A percentile compares a stretch with the other conserved stretches of the same genome.
phyloP scores from a whole-genome alignment of 176 grass and related monocot genomes.

The Ananas comosus region DNA sequence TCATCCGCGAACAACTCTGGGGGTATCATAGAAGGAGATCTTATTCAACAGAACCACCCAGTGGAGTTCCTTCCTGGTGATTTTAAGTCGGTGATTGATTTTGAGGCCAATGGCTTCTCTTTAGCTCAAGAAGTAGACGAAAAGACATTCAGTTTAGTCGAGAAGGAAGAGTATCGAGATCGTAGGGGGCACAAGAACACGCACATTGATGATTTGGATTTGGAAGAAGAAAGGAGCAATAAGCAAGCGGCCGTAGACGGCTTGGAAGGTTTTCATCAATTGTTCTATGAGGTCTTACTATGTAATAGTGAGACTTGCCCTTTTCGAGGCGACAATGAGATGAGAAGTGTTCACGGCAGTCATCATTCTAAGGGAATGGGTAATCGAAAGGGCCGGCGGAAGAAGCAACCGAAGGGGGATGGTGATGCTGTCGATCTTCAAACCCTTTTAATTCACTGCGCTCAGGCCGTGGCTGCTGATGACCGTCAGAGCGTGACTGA shows the following conservation, averaged over 20 bases:
- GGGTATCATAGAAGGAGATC: conserved; percentile 34
- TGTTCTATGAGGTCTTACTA: conserved; percentile 39
- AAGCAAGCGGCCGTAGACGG: conserved; percentile 31
- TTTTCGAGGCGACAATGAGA: no score
- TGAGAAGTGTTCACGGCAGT: neutral
- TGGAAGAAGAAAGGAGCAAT: conserved; percentile 18
- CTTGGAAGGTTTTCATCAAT: conserved; percentile 28
- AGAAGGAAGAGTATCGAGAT: conserved; percentile 23
- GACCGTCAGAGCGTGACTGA: neutral
- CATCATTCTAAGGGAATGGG: conserved; percentile 34
- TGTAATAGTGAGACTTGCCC: conserved; percentile 19
- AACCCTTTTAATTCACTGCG: no score
- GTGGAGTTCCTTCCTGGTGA: conserved; percentile 37
- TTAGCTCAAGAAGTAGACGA: neutral
- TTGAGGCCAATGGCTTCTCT: conserved; percentile 13
- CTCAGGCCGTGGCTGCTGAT: no score
- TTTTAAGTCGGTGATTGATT: conserved; percentile 14
- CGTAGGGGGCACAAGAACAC: conserved; percentile 30
- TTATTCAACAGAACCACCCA: neutral
- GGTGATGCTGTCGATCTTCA: no score
- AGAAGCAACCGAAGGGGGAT: neutral
- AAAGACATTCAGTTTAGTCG: neutral
- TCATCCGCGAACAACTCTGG: conserved; percentile 22
- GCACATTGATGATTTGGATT: conserved; percentile 8
- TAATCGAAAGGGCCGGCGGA: conserved; percentile 29